These are phyloP conservation scores for Rosa chinensis DNA, from an alignment of 306 rosid genomes.

Conservation along the genomic window DNA sequence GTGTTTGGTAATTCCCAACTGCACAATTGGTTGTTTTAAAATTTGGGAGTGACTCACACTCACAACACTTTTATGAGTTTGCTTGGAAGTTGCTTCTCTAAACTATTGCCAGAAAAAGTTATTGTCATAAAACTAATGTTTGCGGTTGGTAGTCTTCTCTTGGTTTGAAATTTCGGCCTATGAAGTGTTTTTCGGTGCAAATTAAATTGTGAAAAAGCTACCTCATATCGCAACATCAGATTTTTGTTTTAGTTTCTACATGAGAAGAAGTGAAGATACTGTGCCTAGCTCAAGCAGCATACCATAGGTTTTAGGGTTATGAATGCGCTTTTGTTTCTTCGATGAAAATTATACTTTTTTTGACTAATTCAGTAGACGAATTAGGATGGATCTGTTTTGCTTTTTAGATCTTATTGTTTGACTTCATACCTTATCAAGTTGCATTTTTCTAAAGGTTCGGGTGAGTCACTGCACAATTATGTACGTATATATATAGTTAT, in stretches of 20 bases:
- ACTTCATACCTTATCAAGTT: slow-evolving; percentile 10
- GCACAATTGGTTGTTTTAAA: not conserved
- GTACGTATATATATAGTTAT: not conserved
- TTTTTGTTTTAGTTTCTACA: too few species aligned
- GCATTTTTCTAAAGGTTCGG: not conserved
- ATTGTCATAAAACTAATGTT: not conserved
- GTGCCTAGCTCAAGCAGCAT: too few species aligned
- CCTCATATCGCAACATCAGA: too few species aligned
- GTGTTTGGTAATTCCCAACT: not conserved
- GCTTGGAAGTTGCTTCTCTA: not conserved
- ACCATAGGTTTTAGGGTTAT: too few species aligned
- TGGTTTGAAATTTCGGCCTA: too few species aligned
- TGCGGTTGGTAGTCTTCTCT: too few species aligned
- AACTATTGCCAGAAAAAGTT: not conserved
- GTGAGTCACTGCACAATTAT: not conserved
- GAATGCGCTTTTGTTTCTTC: too few species aligned
- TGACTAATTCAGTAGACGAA: not conserved
- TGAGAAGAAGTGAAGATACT: too few species aligned
- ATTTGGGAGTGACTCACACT: not conserved
- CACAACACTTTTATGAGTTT: not conserved
- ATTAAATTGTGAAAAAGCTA: too few species aligned
- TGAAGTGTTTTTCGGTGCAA: too few species aligned
- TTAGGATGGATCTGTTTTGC: not conserved
- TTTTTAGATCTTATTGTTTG: not conserved
- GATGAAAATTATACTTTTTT: not conserved